phyloP scores from a whole-genome alignment of 2,329 filamentous ascomycete genomes.

The Phyllosticta capitalensis region DNA sequence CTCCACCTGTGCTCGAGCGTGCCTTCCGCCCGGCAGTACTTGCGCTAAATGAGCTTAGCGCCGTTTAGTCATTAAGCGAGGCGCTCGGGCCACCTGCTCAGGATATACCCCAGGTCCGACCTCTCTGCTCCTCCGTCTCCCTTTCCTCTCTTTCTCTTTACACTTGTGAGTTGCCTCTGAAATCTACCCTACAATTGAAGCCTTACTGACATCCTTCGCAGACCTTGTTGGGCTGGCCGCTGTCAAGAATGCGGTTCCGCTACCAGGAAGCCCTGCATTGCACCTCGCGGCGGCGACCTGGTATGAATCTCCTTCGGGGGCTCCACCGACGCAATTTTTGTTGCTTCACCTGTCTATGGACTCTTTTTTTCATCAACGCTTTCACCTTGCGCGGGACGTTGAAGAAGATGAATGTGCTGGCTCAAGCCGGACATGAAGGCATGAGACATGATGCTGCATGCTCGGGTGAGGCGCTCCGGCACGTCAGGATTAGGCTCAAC shows the following conservation, averaged over 20 bases:
- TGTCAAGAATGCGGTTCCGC: slow-evolving; percentile 21
- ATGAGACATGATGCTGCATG: too few species aligned
- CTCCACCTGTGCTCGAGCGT: too few species aligned
- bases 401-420: slow-evolving; percentile 1
- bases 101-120: too few species aligned
- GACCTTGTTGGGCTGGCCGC: slow-evolving; percentile 22
- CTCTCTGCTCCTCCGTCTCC: too few species aligned
- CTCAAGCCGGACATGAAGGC: too few species aligned
- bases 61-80: too few species aligned
- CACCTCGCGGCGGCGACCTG: slow-evolving; percentile 24
- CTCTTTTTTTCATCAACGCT: slow-evolving; percentile 4
- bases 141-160: not conserved
- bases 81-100: too few species aligned
- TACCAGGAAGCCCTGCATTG: slow-evolving; percentile 24
- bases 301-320: slow-evolving; percentile 25
- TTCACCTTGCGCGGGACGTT: slow-evolving; percentile 2
- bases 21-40: too few species aligned
- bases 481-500: not conserved
- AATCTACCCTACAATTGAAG: not conserved
- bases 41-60: too few species aligned
- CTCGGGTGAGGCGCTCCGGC: not conserved
- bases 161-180: not conserved
- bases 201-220: not conserved
- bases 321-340: slow-evolving; percentile 20
- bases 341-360: slow-evolving; percentile 3